Conservation (phyloP, 495 filamentous ascomycete genomes). For the Podospora sp. region DNA sequence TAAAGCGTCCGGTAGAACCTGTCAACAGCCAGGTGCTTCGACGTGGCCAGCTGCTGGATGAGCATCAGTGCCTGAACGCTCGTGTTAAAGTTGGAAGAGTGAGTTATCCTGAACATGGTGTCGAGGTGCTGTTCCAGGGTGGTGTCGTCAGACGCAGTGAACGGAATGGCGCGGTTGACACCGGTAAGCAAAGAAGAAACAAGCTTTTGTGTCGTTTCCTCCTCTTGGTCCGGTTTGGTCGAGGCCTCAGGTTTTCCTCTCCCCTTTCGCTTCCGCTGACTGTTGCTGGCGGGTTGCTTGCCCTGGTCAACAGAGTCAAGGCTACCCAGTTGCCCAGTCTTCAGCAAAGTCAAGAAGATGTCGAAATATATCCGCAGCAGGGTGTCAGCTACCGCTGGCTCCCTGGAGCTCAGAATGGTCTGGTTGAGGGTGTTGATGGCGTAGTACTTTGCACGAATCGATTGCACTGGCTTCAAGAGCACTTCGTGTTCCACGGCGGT, state of each 20-base stretch:
- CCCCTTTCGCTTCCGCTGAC: conserved; percentile 18
- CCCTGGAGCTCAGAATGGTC: conserved; percentile 82
- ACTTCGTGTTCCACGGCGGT: conserved; percentile 81
- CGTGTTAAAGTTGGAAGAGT: conserved; percentile 98
- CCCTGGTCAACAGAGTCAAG: conserved; percentile 27
- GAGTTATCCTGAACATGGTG: conserved; percentile 90
- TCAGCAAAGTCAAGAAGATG: conserved; percentile 73
- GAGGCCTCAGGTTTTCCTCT: conserved; percentile 27
- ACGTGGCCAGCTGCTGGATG: conserved; percentile 85
- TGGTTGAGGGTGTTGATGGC: conserved; percentile 96
- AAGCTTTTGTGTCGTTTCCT: conserved; percentile 76
- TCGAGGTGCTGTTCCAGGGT: conserved; percentile 86
- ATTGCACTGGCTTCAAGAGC: conserved; percentile 84
- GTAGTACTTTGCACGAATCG: conserved; percentile 87
- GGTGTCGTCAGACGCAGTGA: conserved; percentile 75
- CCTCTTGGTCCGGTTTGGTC: conserved; percentile 43
- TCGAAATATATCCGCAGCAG: conserved; percentile 88
- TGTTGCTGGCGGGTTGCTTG: conserved; percentile 23
- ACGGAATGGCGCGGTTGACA: conserved; percentile 94
- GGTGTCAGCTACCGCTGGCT: conserved; percentile 78
- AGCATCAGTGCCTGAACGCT: conserved; percentile 94
- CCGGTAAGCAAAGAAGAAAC: conserved; percentile 88
- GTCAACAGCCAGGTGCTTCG: conserved; percentile 76
- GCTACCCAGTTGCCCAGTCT: conserved; percentile 51
- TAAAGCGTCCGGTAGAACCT: conserved; percentile 95